Conservation (phyloP, 192 early-diverging fungal genomes). For the Podochytrium sp. region DNA sequence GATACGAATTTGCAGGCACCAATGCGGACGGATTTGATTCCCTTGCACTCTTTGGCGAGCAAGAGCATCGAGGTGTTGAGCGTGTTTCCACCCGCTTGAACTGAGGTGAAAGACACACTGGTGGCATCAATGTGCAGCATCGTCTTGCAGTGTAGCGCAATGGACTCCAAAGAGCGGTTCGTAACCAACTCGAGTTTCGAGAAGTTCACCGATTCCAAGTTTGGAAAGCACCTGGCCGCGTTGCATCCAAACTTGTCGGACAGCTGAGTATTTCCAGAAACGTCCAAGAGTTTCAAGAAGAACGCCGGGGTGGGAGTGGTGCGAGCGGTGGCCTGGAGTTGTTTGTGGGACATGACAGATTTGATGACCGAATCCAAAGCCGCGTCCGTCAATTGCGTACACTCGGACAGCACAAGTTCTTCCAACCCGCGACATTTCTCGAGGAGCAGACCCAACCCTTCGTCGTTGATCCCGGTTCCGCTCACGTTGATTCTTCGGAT, state of each 20-base stretch:
- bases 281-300: constrained; percentile 3
- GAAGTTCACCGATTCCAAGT: background rate
- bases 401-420: constrained; percentile 16
- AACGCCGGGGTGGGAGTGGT: background rate
- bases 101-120: background rate
- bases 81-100: constrained; percentile 3
- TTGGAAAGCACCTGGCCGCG: constrained; percentile 17
- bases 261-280: background rate
- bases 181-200: background rate
- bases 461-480: constrained; percentile 3
- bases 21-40: constrained; percentile 5
- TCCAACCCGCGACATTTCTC: background rate
- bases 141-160: constrained; percentile 14
- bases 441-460: background rate
- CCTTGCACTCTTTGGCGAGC: constrained; percentile 29
- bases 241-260: background rate
- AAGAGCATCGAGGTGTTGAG: background rate
- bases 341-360: background rate
- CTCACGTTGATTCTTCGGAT: constrained; percentile 11
- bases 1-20: constrained; percentile 24
- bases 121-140: background rate
- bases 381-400: constrained; percentile 5
- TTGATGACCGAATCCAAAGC: background rate
- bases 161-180: background rate
- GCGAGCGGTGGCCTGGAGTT: background rate